Percentiles rank a stretch among this genome's conserved stretches.
phyloP scores from a whole-genome alignment of 768 basidiomycete genomes.

The Crassisporium funariophilum region DNA sequence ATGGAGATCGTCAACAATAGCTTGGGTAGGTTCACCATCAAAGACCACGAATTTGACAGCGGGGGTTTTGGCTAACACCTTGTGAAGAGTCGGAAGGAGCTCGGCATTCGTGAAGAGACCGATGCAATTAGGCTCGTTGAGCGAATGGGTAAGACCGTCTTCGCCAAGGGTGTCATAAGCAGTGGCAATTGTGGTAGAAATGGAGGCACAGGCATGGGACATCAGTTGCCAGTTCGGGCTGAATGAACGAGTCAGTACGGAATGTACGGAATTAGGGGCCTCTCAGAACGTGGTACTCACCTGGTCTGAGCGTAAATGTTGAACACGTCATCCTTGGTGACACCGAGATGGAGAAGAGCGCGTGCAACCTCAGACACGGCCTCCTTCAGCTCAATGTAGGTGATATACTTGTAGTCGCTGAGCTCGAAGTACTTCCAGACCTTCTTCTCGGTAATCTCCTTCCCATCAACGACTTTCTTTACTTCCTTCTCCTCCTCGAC shows the following conservation, averaged over 20 bases:
- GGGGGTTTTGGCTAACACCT: slow-evolving; percentile 73
- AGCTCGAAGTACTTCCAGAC: slow-evolving; percentile 96
- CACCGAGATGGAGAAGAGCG: slow-evolving; percentile 71
- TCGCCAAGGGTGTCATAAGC: slow-evolving; percentile 97
- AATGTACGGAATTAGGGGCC: background rate
- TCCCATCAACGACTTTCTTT: slow-evolving; percentile 79
- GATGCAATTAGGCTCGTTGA: slow-evolving; percentile 79
- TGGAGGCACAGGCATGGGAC: slow-evolving; percentile 76
- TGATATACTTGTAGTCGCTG: slow-evolving; percentile 83
- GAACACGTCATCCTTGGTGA: slow-evolving; percentile 72
- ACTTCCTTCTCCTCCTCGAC: slow-evolving; percentile 91
- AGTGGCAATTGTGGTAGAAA: slow-evolving; percentile 85
- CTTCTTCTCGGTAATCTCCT: slow-evolving; percentile 86
- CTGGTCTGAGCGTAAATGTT: slow-evolving; percentile 91
- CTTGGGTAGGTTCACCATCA: slow-evolving; percentile 65
- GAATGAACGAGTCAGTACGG: slow-evolving; percentile 10
- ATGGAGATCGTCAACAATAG: slow-evolving; percentile 61
- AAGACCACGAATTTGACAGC: slow-evolving; percentile 82
- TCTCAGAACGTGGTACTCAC: slow-evolving; percentile 38
- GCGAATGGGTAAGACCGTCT: slow-evolving; percentile 83
- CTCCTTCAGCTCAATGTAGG: slow-evolving; percentile 70
- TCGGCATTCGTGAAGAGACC: slow-evolving; percentile 93
- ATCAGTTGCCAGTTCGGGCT: slow-evolving; percentile 90
- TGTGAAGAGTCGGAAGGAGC: slow-evolving; percentile 75
- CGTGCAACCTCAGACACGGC: slow-evolving; percentile 65